phyloP scores from a whole-genome alignment of 2,329 filamentous ascomycete species.

The Neonectria ditissima region DNA sequence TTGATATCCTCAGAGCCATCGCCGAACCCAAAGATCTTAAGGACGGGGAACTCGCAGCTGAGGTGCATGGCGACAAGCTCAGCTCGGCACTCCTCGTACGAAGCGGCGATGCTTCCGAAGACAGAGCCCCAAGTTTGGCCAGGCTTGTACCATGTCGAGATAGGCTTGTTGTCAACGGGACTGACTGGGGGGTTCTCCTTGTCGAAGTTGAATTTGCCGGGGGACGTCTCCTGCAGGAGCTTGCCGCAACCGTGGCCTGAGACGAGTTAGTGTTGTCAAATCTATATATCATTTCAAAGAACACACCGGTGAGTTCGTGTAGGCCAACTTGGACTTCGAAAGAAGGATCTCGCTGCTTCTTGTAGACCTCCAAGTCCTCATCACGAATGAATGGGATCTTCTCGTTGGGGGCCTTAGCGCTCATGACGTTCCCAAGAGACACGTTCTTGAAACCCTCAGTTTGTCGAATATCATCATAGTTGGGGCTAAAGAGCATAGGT shows the following conservation, averaged over 20 bases:
- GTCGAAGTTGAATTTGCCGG: slow-evolving; percentile 91
- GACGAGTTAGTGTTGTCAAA: slow-evolving; percentile 26
- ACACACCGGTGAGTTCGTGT: slow-evolving; percentile 78
- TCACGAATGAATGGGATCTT: slow-evolving; percentile 90
- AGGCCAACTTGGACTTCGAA: slow-evolving; percentile 98
- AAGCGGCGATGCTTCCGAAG: slow-evolving; percentile 87
- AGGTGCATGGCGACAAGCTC: slow-evolving; percentile 95
- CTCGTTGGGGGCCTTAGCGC: slow-evolving; percentile 91
- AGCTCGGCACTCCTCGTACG: slow-evolving; percentile 94
- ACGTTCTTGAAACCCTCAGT: slow-evolving; percentile 93
- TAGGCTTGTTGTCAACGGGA: slow-evolving; percentile 79
- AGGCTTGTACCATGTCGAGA: slow-evolving; percentile 91
- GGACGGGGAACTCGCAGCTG: slow-evolving; percentile 86
- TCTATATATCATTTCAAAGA: neutral
- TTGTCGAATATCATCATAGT: slow-evolving; percentile 83
- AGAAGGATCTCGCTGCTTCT: slow-evolving; percentile 84
- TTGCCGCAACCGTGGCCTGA: slow-evolving; percentile 91
- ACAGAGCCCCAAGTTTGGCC: slow-evolving; percentile 95
- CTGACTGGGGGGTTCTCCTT: slow-evolving; percentile 82
- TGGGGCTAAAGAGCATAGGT: slow-evolving; percentile 55
- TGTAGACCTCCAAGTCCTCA: slow-evolving; percentile 80
- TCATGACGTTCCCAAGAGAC: slow-evolving; percentile 91
- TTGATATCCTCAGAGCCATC: slow-evolving; percentile 79
- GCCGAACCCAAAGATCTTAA: slow-evolving; percentile 93
- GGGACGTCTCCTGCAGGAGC: slow-evolving; percentile 87